Evolutionary conservation across 768 basidiomycete genomes (phyloP).

Genomic region (Hericium rajendrae): DNA sequence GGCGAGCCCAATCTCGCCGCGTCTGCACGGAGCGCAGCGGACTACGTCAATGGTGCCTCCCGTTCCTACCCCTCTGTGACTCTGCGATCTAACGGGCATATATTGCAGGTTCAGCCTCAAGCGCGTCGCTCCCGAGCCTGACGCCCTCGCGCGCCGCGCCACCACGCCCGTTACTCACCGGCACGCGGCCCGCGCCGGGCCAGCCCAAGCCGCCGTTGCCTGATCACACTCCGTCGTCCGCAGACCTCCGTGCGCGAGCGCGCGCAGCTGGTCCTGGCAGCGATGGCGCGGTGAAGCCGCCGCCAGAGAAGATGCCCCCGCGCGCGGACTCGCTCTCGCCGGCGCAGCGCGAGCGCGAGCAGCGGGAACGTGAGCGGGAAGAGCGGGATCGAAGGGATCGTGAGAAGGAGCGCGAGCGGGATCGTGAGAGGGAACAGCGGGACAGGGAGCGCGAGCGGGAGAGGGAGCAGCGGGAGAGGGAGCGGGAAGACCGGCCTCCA

Average conservation of each 20-base stretch:
- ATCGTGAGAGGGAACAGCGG: constrained; percentile 10
- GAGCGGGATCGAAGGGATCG: constrained; percentile 19
- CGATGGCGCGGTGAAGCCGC: constrained; percentile 17
- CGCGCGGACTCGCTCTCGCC: constrained; percentile 40
- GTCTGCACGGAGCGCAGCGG: constrained; percentile 51
- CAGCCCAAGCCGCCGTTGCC: constrained; percentile 25
- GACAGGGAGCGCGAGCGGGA: constrained; percentile 23
- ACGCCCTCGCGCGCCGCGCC: constrained; percentile 61
- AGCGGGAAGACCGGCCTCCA: constrained; percentile 22
- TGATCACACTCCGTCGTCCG: constrained; percentile 50
- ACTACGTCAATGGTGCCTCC: constrained; percentile 45
- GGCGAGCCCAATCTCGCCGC: constrained; percentile 22
- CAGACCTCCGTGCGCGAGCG: constrained; percentile 56
- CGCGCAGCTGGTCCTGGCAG: constrained; percentile 46
- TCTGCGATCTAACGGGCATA: not conserved
- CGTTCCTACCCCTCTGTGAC: not conserved
- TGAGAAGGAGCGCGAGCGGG: constrained; percentile 16
- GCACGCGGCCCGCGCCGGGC: constrained; percentile 41
- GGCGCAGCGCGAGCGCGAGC: constrained; percentile 27
- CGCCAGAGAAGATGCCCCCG: constrained; percentile 28
- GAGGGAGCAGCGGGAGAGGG: constrained; percentile 21
- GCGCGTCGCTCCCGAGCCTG: constrained; percentile 20
- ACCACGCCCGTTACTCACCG: constrained; percentile 52
- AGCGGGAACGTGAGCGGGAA: constrained; percentile 19
- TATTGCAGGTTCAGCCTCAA: constrained; percentile 4